Conservation (phyloP, 768 basidiomycete genomes). For the Mycena rosella region DNA sequence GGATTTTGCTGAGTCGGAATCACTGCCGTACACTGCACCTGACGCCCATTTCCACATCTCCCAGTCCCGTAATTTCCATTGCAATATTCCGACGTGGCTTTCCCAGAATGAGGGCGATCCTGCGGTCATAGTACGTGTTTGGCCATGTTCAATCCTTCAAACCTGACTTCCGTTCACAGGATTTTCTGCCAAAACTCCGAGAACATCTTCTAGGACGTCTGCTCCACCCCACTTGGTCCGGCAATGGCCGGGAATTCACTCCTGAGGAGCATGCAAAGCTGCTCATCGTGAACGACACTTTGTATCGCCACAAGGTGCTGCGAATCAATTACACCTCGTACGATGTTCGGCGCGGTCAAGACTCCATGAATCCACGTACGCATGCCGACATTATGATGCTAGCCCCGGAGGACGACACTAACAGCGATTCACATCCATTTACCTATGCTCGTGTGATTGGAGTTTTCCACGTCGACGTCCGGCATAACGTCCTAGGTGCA, state of each 20-base stretch:
- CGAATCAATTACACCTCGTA: conserved; percentile 51
- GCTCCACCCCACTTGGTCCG: conserved; percentile 13
- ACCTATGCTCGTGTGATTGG: conserved; percentile 48
- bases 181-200: conserved; percentile 38
- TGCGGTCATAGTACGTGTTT: conserved; percentile 41
- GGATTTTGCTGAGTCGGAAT: conserved; percentile 14
- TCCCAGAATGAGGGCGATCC: conserved; percentile 39
- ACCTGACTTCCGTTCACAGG: conserved; percentile 26
- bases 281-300: conserved; percentile 35
- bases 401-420: conserved; percentile 33
- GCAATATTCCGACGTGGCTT: conserved; percentile 9
- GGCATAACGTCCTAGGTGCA: conserved; percentile 29
- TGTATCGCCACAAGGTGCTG: conserved; percentile 44
- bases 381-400: conserved; percentile 50
- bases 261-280: conserved; percentile 14
- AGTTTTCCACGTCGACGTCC: conserved; percentile 46
- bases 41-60: conserved; percentile 43
- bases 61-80: conserved; percentile 11
- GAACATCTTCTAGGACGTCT: conserved; percentile 38
- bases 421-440: conserved; percentile 40
- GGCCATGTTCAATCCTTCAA: not conserved
- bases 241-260: conserved; percentile 29
- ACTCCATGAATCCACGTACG: conserved; percentile 50
- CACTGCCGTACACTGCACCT: conserved; percentile 18
- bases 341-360: conserved; percentile 54